phyloP scores from a whole-genome alignment of 805 yeast species.

The Candida maltosa region DNA sequence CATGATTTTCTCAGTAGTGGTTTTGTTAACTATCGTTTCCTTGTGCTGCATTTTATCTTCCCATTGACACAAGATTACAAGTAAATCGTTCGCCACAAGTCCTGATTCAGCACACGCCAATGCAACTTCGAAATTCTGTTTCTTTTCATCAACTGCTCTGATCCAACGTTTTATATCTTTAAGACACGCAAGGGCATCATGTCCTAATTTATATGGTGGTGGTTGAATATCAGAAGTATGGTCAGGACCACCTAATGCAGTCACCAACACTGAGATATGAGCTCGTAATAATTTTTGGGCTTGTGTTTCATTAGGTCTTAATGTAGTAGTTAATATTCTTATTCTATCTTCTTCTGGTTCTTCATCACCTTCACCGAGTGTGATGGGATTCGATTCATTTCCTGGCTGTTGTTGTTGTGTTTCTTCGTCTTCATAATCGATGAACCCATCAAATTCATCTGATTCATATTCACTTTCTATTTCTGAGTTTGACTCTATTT shows the following conservation, averaged over 20 bases:
- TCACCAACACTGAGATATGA: slow-evolving; percentile 74
- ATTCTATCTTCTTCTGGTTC: slow-evolving; percentile 18
- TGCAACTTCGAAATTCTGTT: slow-evolving; percentile 75
- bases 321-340: slow-evolving; percentile 16
- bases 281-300: slow-evolving; percentile 52
- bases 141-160: slow-evolving; percentile 72
- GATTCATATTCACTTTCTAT: slow-evolving; percentile 9
- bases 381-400: not conserved
- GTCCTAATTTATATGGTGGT: slow-evolving; percentile 74
- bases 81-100: slow-evolving; percentile 67
- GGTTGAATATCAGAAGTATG: slow-evolving; percentile 39
- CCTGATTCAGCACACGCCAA: slow-evolving; percentile 81
- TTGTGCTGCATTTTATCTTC: slow-evolving; percentile 40
- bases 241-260: slow-evolving; percentile 91
- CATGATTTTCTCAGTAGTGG: slow-evolving; percentile 58
- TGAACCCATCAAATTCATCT: slow-evolving; percentile 32
- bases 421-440: slow-evolving; percentile 24
- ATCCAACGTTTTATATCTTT: slow-evolving; percentile 90
- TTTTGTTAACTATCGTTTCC: slow-evolving; percentile 22
- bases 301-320: slow-evolving; percentile 31
- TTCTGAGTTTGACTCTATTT: slow-evolving; percentile 12
- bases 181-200: slow-evolving; percentile 82
- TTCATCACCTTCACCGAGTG: slow-evolving; percentile 6
- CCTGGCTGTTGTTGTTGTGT: slow-evolving; percentile 3
- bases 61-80: slow-evolving; percentile 75